Evolutionary conservation across 371 early-diverging fungal genomes (phyloP).

Genomic region (Nematocida ausubeli): DNA sequence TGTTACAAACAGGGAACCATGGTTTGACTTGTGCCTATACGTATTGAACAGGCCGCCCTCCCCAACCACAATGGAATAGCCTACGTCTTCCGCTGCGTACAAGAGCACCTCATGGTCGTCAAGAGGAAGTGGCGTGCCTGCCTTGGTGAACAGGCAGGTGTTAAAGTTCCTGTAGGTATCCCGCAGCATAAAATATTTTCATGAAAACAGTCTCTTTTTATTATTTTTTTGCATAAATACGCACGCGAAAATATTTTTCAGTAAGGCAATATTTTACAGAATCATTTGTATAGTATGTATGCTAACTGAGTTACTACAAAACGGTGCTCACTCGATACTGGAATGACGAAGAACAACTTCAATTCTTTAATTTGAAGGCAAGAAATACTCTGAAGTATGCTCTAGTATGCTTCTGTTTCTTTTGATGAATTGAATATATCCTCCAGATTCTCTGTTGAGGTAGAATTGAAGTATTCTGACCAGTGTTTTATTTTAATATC

Average conservation of each 20-base stretch:
- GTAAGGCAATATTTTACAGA: conserved; percentile 57
- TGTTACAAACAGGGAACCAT: conserved; percentile 57
- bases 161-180: conserved; percentile 47
- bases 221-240: conserved; percentile 40
- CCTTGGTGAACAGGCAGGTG: conserved; percentile 54
- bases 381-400: conserved; percentile 2
- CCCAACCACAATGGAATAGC: conserved; percentile 52
- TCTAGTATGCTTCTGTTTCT: not conserved
- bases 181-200: not conserved
- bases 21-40: conserved; percentile 4
- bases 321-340: conserved; percentile 49
- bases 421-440: conserved; percentile 33
- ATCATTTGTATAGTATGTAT: conserved; percentile 58
- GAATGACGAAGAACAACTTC: conserved; percentile 45
- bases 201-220: conserved; percentile 19
- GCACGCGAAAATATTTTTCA: conserved; percentile 31
- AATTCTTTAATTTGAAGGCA: conserved; percentile 47
- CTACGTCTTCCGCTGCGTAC: conserved; percentile 25
- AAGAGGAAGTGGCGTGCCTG: conserved; percentile 55
- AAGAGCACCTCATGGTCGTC: conserved; percentile 55
- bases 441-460: conserved; percentile 55
- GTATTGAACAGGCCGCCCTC: conserved; percentile 56
- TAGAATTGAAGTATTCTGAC: conserved; percentile 44
- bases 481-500: conserved; percentile 58
- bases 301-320: conserved; percentile 24